Percentiles rank a stretch among this genome's conserved stretches.
phyloP scores from a whole-genome alignment of 176 grass and related monocot genomes.

The Lolium rigidum region DNA sequence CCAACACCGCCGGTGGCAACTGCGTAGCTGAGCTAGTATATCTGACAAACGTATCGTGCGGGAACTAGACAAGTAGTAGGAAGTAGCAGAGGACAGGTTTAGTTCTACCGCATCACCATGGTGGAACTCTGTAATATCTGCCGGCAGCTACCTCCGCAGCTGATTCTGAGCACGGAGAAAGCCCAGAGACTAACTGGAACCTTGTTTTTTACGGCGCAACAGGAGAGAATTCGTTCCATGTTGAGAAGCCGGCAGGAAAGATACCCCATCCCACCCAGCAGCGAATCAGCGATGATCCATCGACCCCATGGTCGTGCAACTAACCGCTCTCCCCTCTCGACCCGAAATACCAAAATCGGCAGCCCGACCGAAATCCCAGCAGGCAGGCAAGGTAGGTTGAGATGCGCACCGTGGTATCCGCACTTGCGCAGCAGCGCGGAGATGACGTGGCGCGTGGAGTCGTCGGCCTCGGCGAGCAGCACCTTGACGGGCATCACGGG shows the following conservation, averaged over 20 bases:
- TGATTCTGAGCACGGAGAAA: slow-evolving; percentile 12
- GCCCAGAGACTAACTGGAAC: background rate
- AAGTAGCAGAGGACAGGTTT: background rate
- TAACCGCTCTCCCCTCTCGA: too few species aligned
- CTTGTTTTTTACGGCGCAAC: background rate
- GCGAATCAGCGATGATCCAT: too few species aligned
- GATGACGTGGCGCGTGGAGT: slow-evolving; percentile 97
- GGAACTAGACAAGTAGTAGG: background rate
- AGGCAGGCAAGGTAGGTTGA: too few species aligned
- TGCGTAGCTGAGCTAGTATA: background rate
- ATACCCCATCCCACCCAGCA: too few species aligned
- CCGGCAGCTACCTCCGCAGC: background rate
- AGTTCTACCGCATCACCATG: background rate
- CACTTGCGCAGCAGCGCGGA: slow-evolving; percentile 92
- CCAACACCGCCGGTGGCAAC: background rate
- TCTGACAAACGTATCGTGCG: background rate
- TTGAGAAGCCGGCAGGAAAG: background rate
- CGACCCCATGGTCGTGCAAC: too few species aligned
- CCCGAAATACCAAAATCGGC: too few species aligned
- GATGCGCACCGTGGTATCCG: slow-evolving; percentile 80
- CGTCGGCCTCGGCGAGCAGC: slow-evolving; percentile 95
- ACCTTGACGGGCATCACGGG: slow-evolving; percentile 89
- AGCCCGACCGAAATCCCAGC: too few species aligned
- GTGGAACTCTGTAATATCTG: background rate
- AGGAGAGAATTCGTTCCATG: background rate